Base-by-base conservation (phyloP, 176 grass and related monocot genomes). In the Aegilops sharonensis region DNA sequence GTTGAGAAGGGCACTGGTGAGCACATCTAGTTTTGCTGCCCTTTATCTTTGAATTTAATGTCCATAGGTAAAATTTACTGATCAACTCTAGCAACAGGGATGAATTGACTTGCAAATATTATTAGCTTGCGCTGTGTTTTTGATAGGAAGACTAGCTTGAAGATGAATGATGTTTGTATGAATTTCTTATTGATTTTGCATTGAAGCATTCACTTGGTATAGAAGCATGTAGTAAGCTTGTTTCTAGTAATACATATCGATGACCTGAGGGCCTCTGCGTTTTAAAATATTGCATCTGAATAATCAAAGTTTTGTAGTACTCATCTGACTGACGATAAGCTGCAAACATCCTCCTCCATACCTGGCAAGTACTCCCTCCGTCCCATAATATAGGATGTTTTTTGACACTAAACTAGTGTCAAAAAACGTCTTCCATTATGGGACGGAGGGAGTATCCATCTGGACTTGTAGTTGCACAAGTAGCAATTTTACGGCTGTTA, bases 1-100 rank as follows among this genome's bases (percentile, higher is more conserved):
- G 89, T 95, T 2, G 92, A 98, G 47, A 95, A 91, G 84, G 86
- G 92, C 32, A 91, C 78, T 11, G 91, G 96, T 94, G 56, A 89
- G 84, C 71, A 24, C n/a, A 23, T 56, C 21, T 29, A 78, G 2
- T 24, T 64, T 9, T 43, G 40, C 40, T 45, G 8, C 60, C 32
- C 25, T n/a, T 31, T 17, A 6, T 13, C 71, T 45, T 15, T 14
- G 5, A 67, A 34, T 80, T 80, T 43, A 3, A 5, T 50, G 24
- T 52, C 14, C 5, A 0, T 40, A 48, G 21, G 37, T 32, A 64
- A 47, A 56, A 20, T 35, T 20, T 34, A 9, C 30, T 29, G 24
- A 20, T 64, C 77, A 27, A 39, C 14, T 25, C 75, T 32, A 52
- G 48, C 35, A 36, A 1, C 35, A 7, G 36, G 29, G 61, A 64